These are phyloP conservation scores for Amaranthus cruentus DNA, from an alignment of 148 eudicot species.

Conservation along the genomic window DNA sequence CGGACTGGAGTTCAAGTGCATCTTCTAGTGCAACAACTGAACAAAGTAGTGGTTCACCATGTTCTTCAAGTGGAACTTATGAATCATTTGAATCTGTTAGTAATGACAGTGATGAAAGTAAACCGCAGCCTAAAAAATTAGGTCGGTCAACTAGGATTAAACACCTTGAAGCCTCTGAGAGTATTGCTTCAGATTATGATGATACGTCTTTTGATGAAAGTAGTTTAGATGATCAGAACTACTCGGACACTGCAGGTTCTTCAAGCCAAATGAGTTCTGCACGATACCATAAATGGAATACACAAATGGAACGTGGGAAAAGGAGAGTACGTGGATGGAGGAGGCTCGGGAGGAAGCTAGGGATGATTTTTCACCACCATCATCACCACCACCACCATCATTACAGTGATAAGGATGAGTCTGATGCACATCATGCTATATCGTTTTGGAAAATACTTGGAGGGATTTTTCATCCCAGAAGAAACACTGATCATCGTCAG, in stretches of 20 bases:
- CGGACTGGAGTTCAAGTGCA: constrained; percentile 27
- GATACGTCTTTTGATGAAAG: constrained; percentile 14
- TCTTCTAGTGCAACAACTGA: constrained; percentile 29
- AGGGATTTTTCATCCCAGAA: constrained; percentile 25
- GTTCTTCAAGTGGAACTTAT: not conserved
- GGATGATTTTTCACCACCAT: constrained; percentile 65
- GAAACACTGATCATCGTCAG: constrained; percentile 21
- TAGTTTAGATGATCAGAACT: constrained; percentile 11
- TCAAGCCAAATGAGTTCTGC: constrained; percentile 16
- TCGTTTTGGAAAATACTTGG: constrained; percentile 34
- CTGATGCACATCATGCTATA: constrained; percentile 14
- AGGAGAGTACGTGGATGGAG: constrained; percentile 30
- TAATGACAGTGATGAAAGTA: constrained; percentile 24
- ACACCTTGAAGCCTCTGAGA: constrained; percentile 4
- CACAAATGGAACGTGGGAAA: constrained; percentile 13
- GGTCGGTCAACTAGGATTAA: constrained; percentile 21
- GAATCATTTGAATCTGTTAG: constrained; percentile 2
- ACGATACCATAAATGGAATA: constrained; percentile 5
- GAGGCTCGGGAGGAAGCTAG: constrained; percentile 51
- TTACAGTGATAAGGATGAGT: constrained; percentile 19
- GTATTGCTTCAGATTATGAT: constrained; percentile 16
- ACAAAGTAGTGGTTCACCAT: constrained; percentile 5
- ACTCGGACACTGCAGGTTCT: constrained; percentile 11
- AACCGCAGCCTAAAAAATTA: constrained; percentile 3
- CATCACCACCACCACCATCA: constrained; percentile 69